Percentiles rank a stretch among this genome's conserved stretches.
Evolutionary conservation across 1,284 basidiomycete genomes (phyloP).

Genomic region (Hemileia vastatrix): DNA sequence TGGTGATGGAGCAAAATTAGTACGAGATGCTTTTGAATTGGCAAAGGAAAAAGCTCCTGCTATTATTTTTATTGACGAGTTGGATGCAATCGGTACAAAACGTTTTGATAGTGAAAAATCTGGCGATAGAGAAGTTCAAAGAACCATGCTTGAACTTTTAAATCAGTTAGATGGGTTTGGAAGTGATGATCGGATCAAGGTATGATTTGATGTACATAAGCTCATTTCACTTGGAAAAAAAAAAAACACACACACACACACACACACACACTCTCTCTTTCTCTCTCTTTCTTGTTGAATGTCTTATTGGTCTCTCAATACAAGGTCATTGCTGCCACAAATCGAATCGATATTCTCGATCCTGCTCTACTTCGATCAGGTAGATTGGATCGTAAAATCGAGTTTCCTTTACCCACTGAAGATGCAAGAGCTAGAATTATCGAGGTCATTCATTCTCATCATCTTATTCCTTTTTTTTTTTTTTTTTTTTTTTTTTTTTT

Average conservation of each 20-base stretch:
- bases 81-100: conserved; percentile 97
- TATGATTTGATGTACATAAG: conserved; percentile 39
- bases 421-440: conserved; percentile 62
- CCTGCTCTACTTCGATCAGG: conserved; percentile 66
- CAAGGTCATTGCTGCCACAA: conserved; percentile 99
- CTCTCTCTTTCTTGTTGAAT: conserved; percentile 2
- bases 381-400: conserved; percentile 67
- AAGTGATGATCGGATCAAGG: conserved; percentile 93
- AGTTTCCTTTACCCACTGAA: conserved; percentile 68
- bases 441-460: conserved; percentile 42
- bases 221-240: neutral
- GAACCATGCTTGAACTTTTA: conserved; percentile 96
- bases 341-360: conserved; percentile 94
- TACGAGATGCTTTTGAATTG: conserved; percentile 90
- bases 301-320: conserved; percentile 25
- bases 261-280: neutral
- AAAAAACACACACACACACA: neutral
- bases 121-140: conserved; percentile 96
- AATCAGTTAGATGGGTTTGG: conserved; percentile 78
- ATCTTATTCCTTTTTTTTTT: neutral
- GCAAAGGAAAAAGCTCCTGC: conserved; percentile 96
- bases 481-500: no score
- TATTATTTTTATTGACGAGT: conserved; percentile 99
- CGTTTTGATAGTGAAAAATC: conserved; percentile 97
- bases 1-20: conserved; percentile 89